These are phyloP conservation scores for Neurospora terricola DNA, from an alignment of 495 filamentous ascomycete species.

Conservation along the genomic window DNA sequence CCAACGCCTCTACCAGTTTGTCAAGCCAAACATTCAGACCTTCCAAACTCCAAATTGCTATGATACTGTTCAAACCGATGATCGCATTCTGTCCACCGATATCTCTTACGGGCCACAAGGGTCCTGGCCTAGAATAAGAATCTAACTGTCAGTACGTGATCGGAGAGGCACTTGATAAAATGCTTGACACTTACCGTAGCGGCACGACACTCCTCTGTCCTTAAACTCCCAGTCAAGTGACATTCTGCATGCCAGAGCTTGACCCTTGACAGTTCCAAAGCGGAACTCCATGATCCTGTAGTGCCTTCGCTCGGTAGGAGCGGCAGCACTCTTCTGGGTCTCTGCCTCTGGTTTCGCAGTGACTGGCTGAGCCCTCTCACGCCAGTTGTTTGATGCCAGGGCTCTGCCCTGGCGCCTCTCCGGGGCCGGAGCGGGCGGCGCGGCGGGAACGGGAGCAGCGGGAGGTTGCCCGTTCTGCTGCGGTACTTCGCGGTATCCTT, in stretches of 20 bases:
- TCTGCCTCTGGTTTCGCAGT: accelerated
- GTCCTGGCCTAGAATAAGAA: too few species aligned
- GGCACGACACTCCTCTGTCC: constrained; percentile 14
- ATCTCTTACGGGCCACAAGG: too few species aligned
- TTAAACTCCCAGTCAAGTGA: constrained; percentile 22
- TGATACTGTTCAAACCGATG: too few species aligned
- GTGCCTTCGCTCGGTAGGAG: accelerated
- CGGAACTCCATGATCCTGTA: constrained; percentile 18
- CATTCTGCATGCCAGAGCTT: constrained; percentile 30
- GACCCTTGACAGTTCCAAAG: constrained; percentile 34
- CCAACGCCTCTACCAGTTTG: neutral
- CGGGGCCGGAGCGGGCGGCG: neutral
- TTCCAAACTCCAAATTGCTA: too few species aligned
- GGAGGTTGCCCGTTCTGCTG: neutral
- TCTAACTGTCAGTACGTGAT: too few species aligned
- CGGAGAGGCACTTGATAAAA: too few species aligned
- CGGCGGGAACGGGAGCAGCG: neutral
- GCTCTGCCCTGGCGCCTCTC: neutral
- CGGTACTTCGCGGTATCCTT: neutral
- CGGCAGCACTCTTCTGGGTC: neutral
- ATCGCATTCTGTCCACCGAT: too few species aligned
- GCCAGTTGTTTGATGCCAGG: neutral
- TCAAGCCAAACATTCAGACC: too few species aligned
- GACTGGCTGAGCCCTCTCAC: neutral
- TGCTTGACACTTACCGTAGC: too few species aligned